Base-by-base conservation (phyloP, 2,329 filamentous ascomycete genomes). In the Pseudocercospora macadamiae region DNA sequence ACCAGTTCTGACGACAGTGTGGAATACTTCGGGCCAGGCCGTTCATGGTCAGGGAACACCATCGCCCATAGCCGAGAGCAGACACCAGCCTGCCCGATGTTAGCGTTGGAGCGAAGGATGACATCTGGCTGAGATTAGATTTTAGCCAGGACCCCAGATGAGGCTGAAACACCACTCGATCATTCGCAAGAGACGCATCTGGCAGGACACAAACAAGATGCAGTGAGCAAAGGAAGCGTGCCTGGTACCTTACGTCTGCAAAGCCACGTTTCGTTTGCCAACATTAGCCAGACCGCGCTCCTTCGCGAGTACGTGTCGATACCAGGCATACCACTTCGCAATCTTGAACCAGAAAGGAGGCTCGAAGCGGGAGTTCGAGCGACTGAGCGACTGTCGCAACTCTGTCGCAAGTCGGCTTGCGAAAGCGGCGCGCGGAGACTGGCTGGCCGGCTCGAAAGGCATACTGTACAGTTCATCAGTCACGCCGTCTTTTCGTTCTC, bases 121-220 rank as follows among this genome's bases (percentile, higher is more conserved):
- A 14, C 30, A 52, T 36, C 51, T 60, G 62, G 59, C 59, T 61
- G 59, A 60, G 53, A 53, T 61, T 59, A 63, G 61, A 58, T 58
- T 60, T 49, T 36, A 49, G 32, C 52, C 57, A 59, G 55, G 52
- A 51, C 57, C 56, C 51, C 30, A 30, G 26, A 39, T 57, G 62
- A 61, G 59, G 59, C 62, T 62, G 62, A 62, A 64, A 58, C 34
- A 44, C 30, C 18, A 30, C 23, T 34, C n/a, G 26, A 18, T 45
- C 16, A 45, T 49, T 54, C 42, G 56, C 23, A 19, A 51, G 18
- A 28, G 28, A 23, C 32, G 18, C 52, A 30, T 37, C 26, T 16
- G 32, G 51, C 16, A 53, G 49, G 28, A 49, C 19, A 26, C 4
- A 36, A 28, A 42, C n/a, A 26, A 21, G 32, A 45, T 23, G 14